These are phyloP conservation scores for Sugiyamaella boreocaroliniensis DNA, from an alignment of 805 yeast species.

Conservation along the genomic window DNA sequence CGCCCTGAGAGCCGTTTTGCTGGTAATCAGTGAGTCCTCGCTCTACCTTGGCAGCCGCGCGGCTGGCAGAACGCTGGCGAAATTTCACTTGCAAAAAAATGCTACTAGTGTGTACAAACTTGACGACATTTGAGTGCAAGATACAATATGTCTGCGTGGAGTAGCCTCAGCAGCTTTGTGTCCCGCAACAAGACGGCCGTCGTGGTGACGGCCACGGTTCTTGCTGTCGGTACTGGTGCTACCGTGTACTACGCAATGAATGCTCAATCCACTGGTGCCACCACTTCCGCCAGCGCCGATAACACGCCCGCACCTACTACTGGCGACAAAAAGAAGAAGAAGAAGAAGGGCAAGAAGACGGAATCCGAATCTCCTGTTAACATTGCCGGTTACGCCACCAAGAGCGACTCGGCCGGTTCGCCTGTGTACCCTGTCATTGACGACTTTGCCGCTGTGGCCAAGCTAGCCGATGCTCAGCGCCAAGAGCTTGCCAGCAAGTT, in stretches of 20 bases:
- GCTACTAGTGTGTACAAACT: no score
- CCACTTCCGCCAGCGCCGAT: not conserved
- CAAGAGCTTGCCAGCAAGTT: slow-evolving; percentile 56
- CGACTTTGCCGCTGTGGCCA: slow-evolving; percentile 21
- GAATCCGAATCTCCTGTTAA: slow-evolving; percentile 4
- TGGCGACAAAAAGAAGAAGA: slow-evolving; percentile 11
- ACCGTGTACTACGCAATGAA: slow-evolving; percentile 36
- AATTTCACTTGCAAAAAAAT: no score
- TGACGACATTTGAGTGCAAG: not conserved
- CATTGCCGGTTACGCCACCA: slow-evolving; percentile 21
- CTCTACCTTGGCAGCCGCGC: no score
- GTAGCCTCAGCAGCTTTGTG: slow-evolving; percentile 30
- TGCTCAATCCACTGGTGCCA: not conserved
- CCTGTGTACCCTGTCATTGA: slow-evolving; percentile 32
- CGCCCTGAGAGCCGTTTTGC: no score
- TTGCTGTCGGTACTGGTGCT: slow-evolving; percentile 58
- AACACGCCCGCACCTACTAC: slow-evolving; percentile 29
- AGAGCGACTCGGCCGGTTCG: slow-evolving; percentile 19
- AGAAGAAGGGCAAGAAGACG: slow-evolving; percentile 16
- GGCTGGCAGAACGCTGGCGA: no score
- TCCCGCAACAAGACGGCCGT: slow-evolving; percentile 56
- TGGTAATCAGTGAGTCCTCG: no score
- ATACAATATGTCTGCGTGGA: slow-evolving; percentile 9
- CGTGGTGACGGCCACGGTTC: slow-evolving; percentile 55
- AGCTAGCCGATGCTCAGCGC: slow-evolving; percentile 30